Evolutionary conservation across 805 yeast genomes (phyloP).

Genomic region (Metschnikowia arizonensis): DNA sequence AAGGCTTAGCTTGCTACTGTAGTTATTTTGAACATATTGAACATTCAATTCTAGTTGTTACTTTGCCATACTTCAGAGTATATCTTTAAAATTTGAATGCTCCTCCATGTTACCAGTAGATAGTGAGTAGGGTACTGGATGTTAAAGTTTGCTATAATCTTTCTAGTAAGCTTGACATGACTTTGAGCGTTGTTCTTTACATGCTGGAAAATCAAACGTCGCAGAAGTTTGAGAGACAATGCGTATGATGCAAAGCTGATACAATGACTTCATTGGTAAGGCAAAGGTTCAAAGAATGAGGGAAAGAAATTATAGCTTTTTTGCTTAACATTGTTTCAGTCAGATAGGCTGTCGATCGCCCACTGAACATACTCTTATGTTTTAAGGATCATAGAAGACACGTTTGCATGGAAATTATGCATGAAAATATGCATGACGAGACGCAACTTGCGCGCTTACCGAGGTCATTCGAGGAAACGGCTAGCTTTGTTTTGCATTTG

Average conservation of each 20-base stretch:
- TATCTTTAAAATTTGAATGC: background rate
- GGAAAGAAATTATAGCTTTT: background rate
- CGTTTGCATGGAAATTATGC: background rate
- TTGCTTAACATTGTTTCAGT: background rate
- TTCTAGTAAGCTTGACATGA: background rate
- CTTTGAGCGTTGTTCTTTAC: background rate
- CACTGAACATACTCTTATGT: background rate
- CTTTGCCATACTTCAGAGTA: background rate
- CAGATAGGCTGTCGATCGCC: background rate
- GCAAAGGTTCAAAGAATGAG: background rate
- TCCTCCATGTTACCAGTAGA: background rate
- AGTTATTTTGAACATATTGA: background rate
- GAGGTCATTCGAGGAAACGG: slow-evolving; percentile 5
- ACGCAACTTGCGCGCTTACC: background rate
- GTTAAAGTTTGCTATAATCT: background rate
- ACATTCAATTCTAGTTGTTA: background rate
- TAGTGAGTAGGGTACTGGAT: background rate
- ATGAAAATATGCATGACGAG: background rate
- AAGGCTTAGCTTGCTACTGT: background rate
- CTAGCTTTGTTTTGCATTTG: slow-evolving; percentile 1
- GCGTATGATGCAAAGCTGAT: background rate
- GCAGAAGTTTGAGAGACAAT: background rate
- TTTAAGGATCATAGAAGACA: background rate
- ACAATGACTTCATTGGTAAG: background rate
- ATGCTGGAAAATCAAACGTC: background rate